Conservation (phyloP, 2,329 filamentous ascomycete genomes). For the Ophiostoma ulmi region DNA sequence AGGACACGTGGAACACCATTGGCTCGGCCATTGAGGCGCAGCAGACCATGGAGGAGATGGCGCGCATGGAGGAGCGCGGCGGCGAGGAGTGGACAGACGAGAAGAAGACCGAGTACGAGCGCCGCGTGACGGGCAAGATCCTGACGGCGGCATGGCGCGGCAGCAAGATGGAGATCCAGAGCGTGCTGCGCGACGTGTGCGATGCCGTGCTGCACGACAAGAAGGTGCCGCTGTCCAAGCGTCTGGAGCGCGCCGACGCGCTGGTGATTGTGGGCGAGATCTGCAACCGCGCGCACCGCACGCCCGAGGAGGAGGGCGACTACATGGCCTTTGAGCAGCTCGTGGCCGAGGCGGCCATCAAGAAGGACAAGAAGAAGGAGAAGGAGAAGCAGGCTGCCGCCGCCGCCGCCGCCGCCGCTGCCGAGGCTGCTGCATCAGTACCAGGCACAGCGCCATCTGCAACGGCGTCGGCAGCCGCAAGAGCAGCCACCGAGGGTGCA, state of each 20-base stretch:
- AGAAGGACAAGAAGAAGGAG: slow-evolving; percentile 76
- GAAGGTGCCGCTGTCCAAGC: slow-evolving; percentile 75
- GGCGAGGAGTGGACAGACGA: slow-evolving; percentile 98
- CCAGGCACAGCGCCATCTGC: not conserved
- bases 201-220: slow-evolving; percentile 77
- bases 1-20: slow-evolving; percentile 98
- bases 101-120: slow-evolving; percentile 91
- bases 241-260: slow-evolving; percentile 85
- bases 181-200: slow-evolving; percentile 89
- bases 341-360: slow-evolving; percentile 90
- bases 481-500: slow-evolving; percentile 32
- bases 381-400: slow-evolving; percentile 22
- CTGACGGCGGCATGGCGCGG: slow-evolving; percentile 93
- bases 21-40: slow-evolving; percentile 94
- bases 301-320: slow-evolving; percentile 94
- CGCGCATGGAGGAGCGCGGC: slow-evolving; percentile 85
- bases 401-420: not conserved
- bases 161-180: slow-evolving; percentile 96
- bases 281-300: slow-evolving; percentile 76
- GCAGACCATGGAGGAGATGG: slow-evolving; percentile 99
- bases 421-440: not conserved
- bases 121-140: slow-evolving; percentile 94
- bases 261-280: slow-evolving; percentile 84
- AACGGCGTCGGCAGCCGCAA: slow-evolving; percentile 4
- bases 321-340: slow-evolving; percentile 99